Evolutionary conservation across 2,329 filamentous ascomycete genomes (phyloP).

Genomic region (Penicillium decumbens): DNA sequence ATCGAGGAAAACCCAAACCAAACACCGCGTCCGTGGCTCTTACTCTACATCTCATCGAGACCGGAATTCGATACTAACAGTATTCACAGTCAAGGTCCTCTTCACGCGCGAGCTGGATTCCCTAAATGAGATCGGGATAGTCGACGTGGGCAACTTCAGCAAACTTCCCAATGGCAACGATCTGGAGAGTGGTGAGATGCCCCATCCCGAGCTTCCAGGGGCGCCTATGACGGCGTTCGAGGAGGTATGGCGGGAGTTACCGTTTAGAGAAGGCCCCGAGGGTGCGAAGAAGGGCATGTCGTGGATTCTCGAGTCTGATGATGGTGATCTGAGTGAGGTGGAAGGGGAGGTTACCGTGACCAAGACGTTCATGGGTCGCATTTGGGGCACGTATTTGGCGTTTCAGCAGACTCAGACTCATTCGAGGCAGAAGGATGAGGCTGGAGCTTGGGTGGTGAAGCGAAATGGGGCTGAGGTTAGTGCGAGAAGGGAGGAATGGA

Average conservation of each 20-base stretch:
- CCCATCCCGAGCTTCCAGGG: conserved; percentile 34
- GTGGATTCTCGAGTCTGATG: conserved; percentile 29
- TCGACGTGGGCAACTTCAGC: conserved; percentile 37
- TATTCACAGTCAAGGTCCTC: conserved; percentile 30
- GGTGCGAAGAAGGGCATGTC: conserved; percentile 22
- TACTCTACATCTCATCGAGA: not conserved
- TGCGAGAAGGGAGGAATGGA: conserved; percentile 29
- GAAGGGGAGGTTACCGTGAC: conserved; percentile 18
- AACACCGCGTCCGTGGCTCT: conserved; percentile 5
- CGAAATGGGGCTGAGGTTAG: conserved; percentile 27
- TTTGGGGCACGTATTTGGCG: conserved; percentile 31
- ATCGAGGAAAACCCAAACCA: conserved; percentile 13
- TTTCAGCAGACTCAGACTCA: conserved; percentile 26
- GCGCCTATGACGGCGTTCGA: conserved; percentile 51
- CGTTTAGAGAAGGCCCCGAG: conserved; percentile 30
- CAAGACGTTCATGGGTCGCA: conserved; percentile 29
- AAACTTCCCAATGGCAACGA: conserved; percentile 40
- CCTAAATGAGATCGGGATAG: conserved; percentile 29
- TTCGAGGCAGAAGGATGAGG: conserved; percentile 6
- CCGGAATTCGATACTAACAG: not conserved
- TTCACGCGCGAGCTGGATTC: conserved; percentile 42
- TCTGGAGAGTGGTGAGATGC: conserved; percentile 40
- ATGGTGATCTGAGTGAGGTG: conserved; percentile 4
- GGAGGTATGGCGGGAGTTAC: conserved; percentile 59
- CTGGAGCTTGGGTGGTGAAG: conserved; percentile 9